Evolutionary conservation across 257 asterid genomes (phyloP).

Genomic region (Misopates orontium): DNA sequence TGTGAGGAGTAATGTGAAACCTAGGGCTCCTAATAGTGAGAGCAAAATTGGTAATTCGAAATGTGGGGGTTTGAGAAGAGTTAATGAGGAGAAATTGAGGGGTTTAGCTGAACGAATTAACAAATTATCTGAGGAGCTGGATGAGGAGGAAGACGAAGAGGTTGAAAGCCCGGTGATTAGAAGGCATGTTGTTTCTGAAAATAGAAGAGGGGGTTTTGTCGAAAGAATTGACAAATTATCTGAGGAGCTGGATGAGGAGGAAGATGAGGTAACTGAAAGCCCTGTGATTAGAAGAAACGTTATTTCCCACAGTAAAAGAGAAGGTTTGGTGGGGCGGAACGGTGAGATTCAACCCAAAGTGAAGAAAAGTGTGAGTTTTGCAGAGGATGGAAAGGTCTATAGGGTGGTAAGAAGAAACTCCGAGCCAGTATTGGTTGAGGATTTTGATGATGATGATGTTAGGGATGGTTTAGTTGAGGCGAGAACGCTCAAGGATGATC

Average conservation of each 20-base stretch:
- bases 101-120: slow-evolving; percentile 49
- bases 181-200: slow-evolving; percentile 29
- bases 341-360: slow-evolving; percentile 44
- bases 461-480: slow-evolving; percentile 29
- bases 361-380: slow-evolving; percentile 68
- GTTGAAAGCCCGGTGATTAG: slow-evolving; percentile 30
- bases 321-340: slow-evolving; percentile 29
- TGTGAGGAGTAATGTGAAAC: slow-evolving; percentile 30
- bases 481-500: slow-evolving; percentile 35
- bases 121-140: slow-evolving; percentile 47
- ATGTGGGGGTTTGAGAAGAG: slow-evolving; percentile 28
- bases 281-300: slow-evolving; percentile 33
- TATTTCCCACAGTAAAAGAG: slow-evolving; percentile 22
- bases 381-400: slow-evolving; percentile 49
- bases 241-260: slow-evolving; percentile 48
- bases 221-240: slow-evolving; percentile 50
- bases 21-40: slow-evolving; percentile 32
- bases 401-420: slow-evolving; percentile 26
- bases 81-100: slow-evolving; percentile 34
- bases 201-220: slow-evolving; percentile 34
- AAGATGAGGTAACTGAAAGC: slow-evolving; percentile 40
- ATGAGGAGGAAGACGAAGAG: slow-evolving; percentile 42
- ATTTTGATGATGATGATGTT: slow-evolving; percentile 32
- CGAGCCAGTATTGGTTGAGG: slow-evolving; percentile 30
- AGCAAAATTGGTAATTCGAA: slow-evolving; percentile 24